A percentile compares a stretch with the other conserved stretches of the same genome.
phyloP scores from a whole-genome alignment of 2,329 filamentous ascomycete genomes.

The Alternaria metachromatica region DNA sequence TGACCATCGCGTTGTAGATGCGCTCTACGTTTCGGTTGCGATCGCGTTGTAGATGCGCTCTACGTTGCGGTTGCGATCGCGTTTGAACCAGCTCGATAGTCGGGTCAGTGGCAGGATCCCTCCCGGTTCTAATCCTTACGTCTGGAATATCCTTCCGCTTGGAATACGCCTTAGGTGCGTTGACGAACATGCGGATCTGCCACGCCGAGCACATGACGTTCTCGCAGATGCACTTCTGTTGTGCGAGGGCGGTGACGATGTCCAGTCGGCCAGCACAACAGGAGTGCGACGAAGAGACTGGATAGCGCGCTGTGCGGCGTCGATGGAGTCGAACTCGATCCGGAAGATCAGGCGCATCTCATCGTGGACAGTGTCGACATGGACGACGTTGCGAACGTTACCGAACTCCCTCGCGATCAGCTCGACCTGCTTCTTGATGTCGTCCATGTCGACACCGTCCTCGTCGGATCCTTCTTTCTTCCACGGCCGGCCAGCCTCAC shows the following conservation, averaged over 20 bases:
- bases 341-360: conserved; percentile 33
- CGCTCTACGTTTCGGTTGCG: conserved; percentile 31
- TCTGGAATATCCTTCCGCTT: conserved; percentile 9
- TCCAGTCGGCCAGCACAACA: conserved; percentile 30
- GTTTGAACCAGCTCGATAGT: conserved; percentile 29
- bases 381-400: neutral
- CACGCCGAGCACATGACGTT: conserved; percentile 46
- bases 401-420: no score
- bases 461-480: neutral
- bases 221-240: conserved; percentile 47
- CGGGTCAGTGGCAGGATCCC: conserved; percentile 26
- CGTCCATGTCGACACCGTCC: neutral
- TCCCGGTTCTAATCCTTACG: conserved; percentile 43
- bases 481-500: neutral
- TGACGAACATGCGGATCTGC: conserved; percentile 48
- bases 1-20: conserved; percentile 45
- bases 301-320: conserved; percentile 36
- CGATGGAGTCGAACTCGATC: conserved; percentile 41
- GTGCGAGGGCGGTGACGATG: conserved; percentile 38
- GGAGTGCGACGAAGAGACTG: conserved; percentile 19
- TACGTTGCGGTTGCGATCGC: neutral
- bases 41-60: neutral
- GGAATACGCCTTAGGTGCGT: conserved; percentile 44
- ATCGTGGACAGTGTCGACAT: neutral
- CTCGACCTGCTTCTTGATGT: no score